Evolutionary conservation across 192 early-diverging fungal genomes (phyloP).

Genomic region (Entomortierella lignicola): DNA sequence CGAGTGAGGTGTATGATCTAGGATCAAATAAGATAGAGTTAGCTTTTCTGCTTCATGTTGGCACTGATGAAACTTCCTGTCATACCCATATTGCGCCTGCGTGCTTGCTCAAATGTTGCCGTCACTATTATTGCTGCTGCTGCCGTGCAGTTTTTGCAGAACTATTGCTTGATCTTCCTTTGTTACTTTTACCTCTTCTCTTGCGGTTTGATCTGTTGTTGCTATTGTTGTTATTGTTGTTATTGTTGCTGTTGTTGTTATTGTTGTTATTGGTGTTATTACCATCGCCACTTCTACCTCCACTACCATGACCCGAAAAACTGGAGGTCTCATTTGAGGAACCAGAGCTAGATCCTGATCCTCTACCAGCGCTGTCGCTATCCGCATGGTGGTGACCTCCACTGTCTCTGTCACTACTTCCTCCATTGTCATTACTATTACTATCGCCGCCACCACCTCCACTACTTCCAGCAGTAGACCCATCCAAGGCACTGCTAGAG

Average conservation of each 20-base stretch:
- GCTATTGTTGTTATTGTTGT: no score
- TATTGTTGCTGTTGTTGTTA: no score
- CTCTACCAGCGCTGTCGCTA: constrained; percentile 20
- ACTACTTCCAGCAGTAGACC: no score
- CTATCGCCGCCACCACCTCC: constrained; percentile 1
- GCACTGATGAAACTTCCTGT: no score
- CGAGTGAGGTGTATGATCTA: no score
- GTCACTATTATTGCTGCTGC: constrained; percentile 1
- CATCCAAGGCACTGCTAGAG: no score
- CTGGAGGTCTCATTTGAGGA: neutral
- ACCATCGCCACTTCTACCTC: neutral
- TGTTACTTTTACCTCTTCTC: constrained; percentile 33
- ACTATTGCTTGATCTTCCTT: constrained; percentile 1
- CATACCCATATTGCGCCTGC: neutral
- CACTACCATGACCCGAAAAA: neutral
- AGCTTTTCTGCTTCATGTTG: no score
- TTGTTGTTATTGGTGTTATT: no score
- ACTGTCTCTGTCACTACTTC: neutral
- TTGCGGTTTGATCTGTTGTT: constrained; percentile 25
- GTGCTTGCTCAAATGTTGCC: neutral
- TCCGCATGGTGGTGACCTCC: neutral
- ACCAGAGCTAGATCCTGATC: constrained; percentile 5
- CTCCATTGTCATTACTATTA: neutral
- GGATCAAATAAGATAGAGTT: no score
- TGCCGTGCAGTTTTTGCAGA: neutral